Percentiles rank a stretch among this genome's conserved stretches.
These are phyloP conservation scores for Pythium vanterpoolii DNA, from an alignment of 352 stramenopile species.

Conservation along the genomic window DNA sequence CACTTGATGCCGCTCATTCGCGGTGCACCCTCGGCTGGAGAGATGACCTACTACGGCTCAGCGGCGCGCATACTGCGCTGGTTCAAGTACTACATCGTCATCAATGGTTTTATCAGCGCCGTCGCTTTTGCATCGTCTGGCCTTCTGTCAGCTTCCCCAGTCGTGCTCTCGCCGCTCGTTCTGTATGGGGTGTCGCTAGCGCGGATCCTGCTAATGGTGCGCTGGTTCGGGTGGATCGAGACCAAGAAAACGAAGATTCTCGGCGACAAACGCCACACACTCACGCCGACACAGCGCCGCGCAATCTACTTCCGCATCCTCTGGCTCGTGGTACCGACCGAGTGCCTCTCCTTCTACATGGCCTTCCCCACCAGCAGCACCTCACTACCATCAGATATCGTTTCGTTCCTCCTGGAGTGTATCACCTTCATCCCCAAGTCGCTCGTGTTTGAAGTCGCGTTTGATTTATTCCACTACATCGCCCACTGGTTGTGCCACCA, in stretches of 20 bases:
- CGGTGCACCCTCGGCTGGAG: not conserved
- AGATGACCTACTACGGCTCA: not conserved
- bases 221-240: conserved; percentile 83
- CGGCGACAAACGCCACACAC: conserved; percentile 44
- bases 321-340: conserved; percentile 63
- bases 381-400: not conserved
- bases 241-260: conserved; percentile 68
- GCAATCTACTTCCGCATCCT: conserved; percentile 61
- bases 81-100: conserved; percentile 77
- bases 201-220: conserved; percentile 57
- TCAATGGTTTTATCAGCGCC: conserved; percentile 80
- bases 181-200: conserved; percentile 47
- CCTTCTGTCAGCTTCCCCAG: conserved; percentile 13
- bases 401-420: conserved; percentile 40
- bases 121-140: conserved; percentile 36
- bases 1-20: not conserved
- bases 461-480: conserved; percentile 85
- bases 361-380: conserved; percentile 5
- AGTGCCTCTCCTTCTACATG: conserved; percentile 64
- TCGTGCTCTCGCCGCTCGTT: conserved; percentile 1
- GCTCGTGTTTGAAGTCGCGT: conserved; percentile 77
- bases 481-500: conserved; percentile 74
- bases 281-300: conserved; percentile 38
- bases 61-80: conserved; percentile 34
- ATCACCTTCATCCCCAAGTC: conserved; percentile 78